Conservation (phyloP, 2,329 filamentous ascomycete genomes). For the Colletotrichum simmondsii region DNA sequence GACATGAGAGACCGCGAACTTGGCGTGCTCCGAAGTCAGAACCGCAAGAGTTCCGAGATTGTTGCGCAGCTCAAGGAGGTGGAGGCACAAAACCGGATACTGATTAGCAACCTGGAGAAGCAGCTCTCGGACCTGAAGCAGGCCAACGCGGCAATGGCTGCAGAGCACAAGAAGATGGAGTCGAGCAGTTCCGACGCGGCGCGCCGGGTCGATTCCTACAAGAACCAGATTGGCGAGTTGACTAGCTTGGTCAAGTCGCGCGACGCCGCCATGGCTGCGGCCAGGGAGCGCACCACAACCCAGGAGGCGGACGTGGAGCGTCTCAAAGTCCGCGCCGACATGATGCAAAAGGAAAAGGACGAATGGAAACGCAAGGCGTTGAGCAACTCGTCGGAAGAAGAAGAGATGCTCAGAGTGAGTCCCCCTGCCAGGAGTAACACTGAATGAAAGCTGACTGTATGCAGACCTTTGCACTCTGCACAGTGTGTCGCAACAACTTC, state of each 20-base stretch:
- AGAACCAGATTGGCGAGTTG: conserved; percentile 80
- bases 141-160: conserved; percentile 75
- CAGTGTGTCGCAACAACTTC: conserved; percentile 91
- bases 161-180: conserved; percentile 82
- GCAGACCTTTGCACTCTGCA: conserved; percentile 72
- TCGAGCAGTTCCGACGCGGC: conserved; percentile 75
- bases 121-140: conserved; percentile 87
- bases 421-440: too few relatives aligned
- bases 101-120: conserved; percentile 89
- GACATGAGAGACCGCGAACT: conserved; percentile 87
- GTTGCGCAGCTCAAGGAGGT: conserved; percentile 93
- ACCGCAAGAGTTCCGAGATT: conserved; percentile 91
- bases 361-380: conserved; percentile 85
- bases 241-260: conserved; percentile 80
- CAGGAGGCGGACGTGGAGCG: conserved; percentile 83
- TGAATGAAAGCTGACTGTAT: conserved; percentile 39
- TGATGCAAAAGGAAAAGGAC: conserved; percentile 85
- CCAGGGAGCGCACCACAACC: conserved; percentile 68
- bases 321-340: conserved; percentile 79
- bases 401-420: conserved; percentile 82
- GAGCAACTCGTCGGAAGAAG: conserved; percentile 83
- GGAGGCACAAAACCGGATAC: conserved; percentile 78
- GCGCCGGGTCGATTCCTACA: conserved; percentile 77
- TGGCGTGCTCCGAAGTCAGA: conserved; percentile 81
- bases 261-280: conserved; percentile 67